phyloP scores from a whole-genome alignment of 2,329 filamentous ascomycete genomes.

The Leptographium galeiforme region DNA sequence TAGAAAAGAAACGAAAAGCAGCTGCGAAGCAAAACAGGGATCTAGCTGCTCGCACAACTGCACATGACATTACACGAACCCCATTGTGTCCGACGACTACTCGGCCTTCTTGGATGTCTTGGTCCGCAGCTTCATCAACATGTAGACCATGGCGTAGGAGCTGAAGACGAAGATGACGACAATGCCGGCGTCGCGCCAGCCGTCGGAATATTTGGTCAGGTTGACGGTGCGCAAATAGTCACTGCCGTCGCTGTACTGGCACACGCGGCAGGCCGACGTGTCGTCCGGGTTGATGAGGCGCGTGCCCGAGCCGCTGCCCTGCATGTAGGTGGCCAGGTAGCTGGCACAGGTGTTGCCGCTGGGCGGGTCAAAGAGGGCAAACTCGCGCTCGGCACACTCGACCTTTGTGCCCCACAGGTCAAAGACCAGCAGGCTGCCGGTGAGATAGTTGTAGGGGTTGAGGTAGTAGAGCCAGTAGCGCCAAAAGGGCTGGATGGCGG shows the following conservation, averaged over 20 bases:
- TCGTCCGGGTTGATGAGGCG: conserved; percentile 49
- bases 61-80: too few species aligned
- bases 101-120: conserved; percentile 34
- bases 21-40: too few species aligned
- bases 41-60: too few species aligned
- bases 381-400: conserved; percentile 31
- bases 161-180: conserved; percentile 41
- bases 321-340: conserved; percentile 41
- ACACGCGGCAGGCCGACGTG: conserved; percentile 42
- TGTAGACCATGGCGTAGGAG: conserved; percentile 35
- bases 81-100: conserved; percentile 9
- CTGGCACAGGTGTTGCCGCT: conserved; percentile 38
- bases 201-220: conserved; percentile 45
- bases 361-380: conserved; percentile 37
- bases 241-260: conserved; percentile 41
- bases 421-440: conserved; percentile 41
- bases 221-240: conserved; percentile 50
- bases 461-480: conserved; percentile 49
- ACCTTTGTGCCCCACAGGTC: conserved; percentile 31
- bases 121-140: conserved; percentile 33
- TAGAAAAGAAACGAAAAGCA: too few species aligned
- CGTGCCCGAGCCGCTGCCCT: conserved; percentile 29
- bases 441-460: conserved; percentile 49
- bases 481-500: conserved; percentile 53
- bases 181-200: conserved; percentile 53